phyloP scores from a whole-genome alignment of 2,329 filamentous ascomycete species.

The Cordyceps sp. region DNA sequence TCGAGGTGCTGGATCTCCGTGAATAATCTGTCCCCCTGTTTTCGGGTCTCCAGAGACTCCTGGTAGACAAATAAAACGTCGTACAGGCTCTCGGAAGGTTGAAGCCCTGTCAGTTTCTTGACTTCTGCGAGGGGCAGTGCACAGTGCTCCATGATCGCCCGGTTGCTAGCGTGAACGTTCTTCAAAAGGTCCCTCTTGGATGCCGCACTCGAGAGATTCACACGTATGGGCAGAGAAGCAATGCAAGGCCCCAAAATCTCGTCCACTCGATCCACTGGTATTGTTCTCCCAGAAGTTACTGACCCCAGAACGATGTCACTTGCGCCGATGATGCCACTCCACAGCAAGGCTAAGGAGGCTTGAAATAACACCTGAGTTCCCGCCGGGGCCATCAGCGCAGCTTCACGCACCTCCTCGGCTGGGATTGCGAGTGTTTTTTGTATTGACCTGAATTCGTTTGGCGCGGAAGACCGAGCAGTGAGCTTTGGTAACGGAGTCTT shows the following conservation, averaged over 20 bases:
- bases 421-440: slow-evolving; percentile 6
- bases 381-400: slow-evolving; percentile 25
- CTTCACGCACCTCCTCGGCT: slow-evolving; percentile 8
- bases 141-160: slow-evolving; percentile 46
- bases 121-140: slow-evolving; percentile 52
- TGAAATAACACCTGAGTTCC: slow-evolving; percentile 63
- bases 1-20: slow-evolving; percentile 46
- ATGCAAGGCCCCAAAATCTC: slow-evolving; percentile 67
- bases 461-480: slow-evolving; percentile 9
- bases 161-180: slow-evolving; percentile 47
- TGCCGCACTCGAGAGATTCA: slow-evolving; percentile 34
- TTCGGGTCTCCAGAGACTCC: slow-evolving; percentile 38
- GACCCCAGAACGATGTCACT: slow-evolving; percentile 58
- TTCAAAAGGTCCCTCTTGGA: slow-evolving; percentile 44
- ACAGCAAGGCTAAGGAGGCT: slow-evolving; percentile 48
- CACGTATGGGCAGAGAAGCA: slow-evolving; percentile 54
- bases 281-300: slow-evolving; percentile 65
- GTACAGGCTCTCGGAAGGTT: slow-evolving; percentile 45
- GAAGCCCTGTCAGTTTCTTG: slow-evolving; percentile 38
- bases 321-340: slow-evolving; percentile 45
- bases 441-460: slow-evolving; percentile 5
- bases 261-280: slow-evolving; percentile 56
- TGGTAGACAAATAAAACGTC: slow-evolving; percentile 77
- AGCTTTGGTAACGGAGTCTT: slow-evolving; percentile 38
- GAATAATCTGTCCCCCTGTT: slow-evolving; percentile 19